phyloP scores from a whole-genome alignment of 306 rosid genomes.

The Lagenaria siceraria region DNA sequence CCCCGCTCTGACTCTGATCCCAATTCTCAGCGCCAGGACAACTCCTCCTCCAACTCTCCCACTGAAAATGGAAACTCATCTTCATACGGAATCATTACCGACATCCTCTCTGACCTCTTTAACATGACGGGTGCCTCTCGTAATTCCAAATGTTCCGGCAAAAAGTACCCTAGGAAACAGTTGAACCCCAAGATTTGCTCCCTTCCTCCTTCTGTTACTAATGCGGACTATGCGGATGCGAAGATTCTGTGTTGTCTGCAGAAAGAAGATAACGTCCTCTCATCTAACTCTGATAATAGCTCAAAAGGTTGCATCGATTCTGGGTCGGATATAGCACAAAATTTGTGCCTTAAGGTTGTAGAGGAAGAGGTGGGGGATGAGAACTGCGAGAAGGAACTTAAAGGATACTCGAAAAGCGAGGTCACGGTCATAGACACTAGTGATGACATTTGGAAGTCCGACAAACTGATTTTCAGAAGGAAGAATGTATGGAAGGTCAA shows the following conservation, averaged over 20 bases:
- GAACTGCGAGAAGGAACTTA: constrained; percentile 34
- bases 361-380: constrained; percentile 20
- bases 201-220: constrained; percentile 12
- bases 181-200: constrained; percentile 52
- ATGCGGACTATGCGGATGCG: neutral
- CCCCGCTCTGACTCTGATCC: neutral
- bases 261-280: constrained; percentile 16
- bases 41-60: constrained; percentile 3
- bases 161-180: constrained; percentile 65
- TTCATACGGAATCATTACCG: constrained; percentile 19
- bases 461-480: constrained; percentile 63
- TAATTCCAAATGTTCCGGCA: constrained; percentile 23
- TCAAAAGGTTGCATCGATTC: neutral
- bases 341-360: neutral
- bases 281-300: constrained; percentile 12
- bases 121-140: constrained; percentile 30
- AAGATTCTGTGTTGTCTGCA: constrained; percentile 4
- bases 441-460: constrained; percentile 55
- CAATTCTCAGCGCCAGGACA: neutral
- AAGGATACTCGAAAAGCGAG: constrained; percentile 74
- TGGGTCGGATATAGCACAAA: neutral
- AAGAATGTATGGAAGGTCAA: constrained; percentile 69
- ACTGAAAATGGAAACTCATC: constrained; percentile 1
- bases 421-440: constrained; percentile 91
- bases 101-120: constrained; percentile 62